Evolutionary conservation across 768 basidiomycete genomes (phyloP).

Genomic region (Porpolomopsis calyptriformis): DNA sequence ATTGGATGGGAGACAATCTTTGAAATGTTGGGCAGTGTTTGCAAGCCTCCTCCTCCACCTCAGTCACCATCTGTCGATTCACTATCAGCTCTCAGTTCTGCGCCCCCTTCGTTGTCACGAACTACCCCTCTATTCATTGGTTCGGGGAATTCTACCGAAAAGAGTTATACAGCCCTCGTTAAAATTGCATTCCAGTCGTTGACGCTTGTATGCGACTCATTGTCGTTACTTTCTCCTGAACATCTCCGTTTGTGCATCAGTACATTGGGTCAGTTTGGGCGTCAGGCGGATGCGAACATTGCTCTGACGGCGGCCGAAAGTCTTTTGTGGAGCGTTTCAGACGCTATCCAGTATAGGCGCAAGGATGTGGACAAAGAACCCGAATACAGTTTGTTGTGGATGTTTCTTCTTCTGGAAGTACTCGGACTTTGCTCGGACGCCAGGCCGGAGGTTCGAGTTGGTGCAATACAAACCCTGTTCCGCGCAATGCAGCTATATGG

Average conservation of each 20-base stretch:
- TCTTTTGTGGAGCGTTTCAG: constrained; percentile 90
- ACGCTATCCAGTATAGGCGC: constrained; percentile 82
- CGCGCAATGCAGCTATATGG: constrained; percentile 92
- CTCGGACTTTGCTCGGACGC: constrained; percentile 72
- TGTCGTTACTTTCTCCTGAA: constrained; percentile 67
- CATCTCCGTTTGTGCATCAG: constrained; percentile 83
- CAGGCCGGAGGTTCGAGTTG: constrained; percentile 81
- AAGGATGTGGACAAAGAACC: constrained; percentile 51
- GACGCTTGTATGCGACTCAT: constrained; percentile 88
- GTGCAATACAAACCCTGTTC: constrained; percentile 92
- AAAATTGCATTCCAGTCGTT: constrained; percentile 92
- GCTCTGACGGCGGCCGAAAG: constrained; percentile 90
- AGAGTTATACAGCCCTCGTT: constrained; percentile 63
- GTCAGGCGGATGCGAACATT: constrained; percentile 92
- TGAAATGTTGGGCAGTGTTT: constrained; percentile 83
- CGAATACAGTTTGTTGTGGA: constrained; percentile 85
- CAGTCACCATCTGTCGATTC: constrained; percentile 33
- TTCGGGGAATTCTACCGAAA: constrained; percentile 50
- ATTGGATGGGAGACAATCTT: constrained; percentile 93
- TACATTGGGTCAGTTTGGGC: constrained; percentile 85
- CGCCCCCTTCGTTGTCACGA: constrained; percentile 29
- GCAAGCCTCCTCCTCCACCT: constrained; percentile 39
- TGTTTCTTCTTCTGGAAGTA: constrained; percentile 78
- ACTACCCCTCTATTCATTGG: constrained; percentile 37
- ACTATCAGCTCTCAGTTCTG: constrained; percentile 26